Conservation (phyloP, 805 yeast species). For the Ascoidea asiatica region DNA sequence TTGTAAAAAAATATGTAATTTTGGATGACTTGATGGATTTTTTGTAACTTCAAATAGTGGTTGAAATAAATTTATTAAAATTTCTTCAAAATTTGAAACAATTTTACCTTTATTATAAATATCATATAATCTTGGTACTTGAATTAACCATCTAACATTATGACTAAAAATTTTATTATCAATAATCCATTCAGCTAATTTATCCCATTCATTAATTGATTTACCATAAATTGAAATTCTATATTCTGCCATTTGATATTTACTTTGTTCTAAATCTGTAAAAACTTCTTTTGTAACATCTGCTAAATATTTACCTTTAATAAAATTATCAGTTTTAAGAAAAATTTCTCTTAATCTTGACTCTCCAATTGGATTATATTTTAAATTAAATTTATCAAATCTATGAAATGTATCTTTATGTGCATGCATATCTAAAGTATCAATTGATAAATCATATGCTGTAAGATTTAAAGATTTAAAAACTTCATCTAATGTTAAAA, state of each 20-base stretch:
- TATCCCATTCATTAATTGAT: constrained; percentile 85
- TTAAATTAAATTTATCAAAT: constrained; percentile 92
- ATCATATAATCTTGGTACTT: constrained; percentile 88
- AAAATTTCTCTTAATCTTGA: constrained; percentile 94
- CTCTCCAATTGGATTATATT: constrained; percentile 96
- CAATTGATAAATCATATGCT: constrained; percentile 91
- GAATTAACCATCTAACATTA: constrained; percentile 94
- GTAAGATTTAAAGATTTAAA: constrained; percentile 82
- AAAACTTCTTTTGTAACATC: constrained; percentile 90
- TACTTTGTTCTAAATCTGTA: constrained; percentile 86
- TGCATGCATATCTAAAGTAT: constrained; percentile 98
- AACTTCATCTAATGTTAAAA: constrained; percentile 77
- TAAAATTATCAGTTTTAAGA: constrained; percentile 87
- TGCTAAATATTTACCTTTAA: constrained; percentile 80
- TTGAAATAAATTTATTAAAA: constrained; percentile 64
- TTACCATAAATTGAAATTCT: constrained; percentile 93
- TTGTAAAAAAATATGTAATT: constrained; percentile 74
- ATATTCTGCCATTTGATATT: constrained; percentile 95
- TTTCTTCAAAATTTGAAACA: constrained; percentile 60
- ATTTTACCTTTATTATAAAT: constrained; percentile 68
- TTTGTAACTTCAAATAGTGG: constrained; percentile 86
- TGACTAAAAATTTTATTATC: constrained; percentile 86
- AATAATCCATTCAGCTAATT: constrained; percentile 86
- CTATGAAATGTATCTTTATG: constrained; percentile 97
- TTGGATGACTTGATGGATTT: constrained; percentile 83